A percentile compares a stretch with the other conserved stretches of the same genome.
phyloP scores from a whole-genome alignment of 2,329 filamentous ascomycete species.

The Sclerotinia borealis region DNA sequence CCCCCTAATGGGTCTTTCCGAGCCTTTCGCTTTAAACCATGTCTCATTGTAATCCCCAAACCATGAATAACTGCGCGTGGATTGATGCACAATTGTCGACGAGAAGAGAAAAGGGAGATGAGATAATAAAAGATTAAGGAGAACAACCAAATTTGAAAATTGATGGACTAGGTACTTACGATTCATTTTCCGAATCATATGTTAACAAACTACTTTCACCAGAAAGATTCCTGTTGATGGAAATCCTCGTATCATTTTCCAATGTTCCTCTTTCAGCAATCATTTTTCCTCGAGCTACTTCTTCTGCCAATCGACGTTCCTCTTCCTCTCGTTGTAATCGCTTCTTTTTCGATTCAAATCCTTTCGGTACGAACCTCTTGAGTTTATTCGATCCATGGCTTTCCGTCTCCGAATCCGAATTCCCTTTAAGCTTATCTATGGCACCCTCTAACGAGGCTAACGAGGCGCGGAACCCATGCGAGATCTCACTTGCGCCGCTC shows the following conservation, averaged over 20 bases:
- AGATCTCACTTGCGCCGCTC: conserved; percentile 24
- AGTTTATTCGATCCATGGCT: conserved; percentile 34
- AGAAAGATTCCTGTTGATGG: conserved; percentile 5
- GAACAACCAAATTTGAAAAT: not conserved
- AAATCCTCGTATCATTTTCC: conserved; percentile 21
- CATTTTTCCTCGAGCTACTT: conserved; percentile 31
- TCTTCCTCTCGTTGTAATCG: conserved; percentile 40
- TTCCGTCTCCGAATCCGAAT: conserved; percentile 22
- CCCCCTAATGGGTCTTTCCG: not conserved
- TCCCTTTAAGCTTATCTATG: conserved; percentile 25
- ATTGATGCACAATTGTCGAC: not conserved
- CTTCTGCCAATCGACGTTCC: conserved; percentile 36
- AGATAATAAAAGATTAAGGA: not conserved
- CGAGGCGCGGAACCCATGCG: conserved; percentile 19
- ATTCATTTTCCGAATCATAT: conserved; percentile 31
- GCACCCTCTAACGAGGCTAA: conserved; percentile 24
- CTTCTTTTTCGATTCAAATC: conserved; percentile 44
- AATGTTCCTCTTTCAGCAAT: conserved; percentile 32
- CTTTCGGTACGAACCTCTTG: conserved; percentile 48
- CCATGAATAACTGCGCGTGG: not conserved
- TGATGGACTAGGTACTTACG: conserved; percentile 28
- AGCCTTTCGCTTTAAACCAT: not conserved
- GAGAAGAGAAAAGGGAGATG: not conserved
- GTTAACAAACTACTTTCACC: conserved; percentile 28
- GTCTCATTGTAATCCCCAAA: conserved; percentile 7